Evolutionary conservation across 495 filamentous ascomycete species (phyloP), one percentile per base, ranked within the genome.

Genomic region (Lasiosphaeris hirsuta): DNA sequence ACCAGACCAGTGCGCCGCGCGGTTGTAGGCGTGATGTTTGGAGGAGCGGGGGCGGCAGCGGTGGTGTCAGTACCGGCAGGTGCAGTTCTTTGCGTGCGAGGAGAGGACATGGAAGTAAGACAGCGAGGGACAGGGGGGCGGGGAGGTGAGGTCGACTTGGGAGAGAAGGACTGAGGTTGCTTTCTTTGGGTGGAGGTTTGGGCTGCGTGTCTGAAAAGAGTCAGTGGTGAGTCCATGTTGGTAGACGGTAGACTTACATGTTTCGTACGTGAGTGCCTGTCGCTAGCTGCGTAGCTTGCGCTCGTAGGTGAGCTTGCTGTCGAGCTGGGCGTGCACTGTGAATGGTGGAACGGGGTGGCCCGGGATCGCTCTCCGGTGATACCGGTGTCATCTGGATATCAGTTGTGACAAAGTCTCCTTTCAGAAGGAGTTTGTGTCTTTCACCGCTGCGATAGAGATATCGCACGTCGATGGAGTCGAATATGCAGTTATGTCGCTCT

Each of bases 401-500:
- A 1, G 56, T 37, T 4, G 54, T 42, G 0, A 65, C 19, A 15
- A 44, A 10, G 34, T 65, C 63, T 4, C 59, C 59, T 14, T 61
- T 61, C 44, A 59, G 59, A 1, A 62, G 44, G 4, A 65, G 35
- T 15, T 59, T 57, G 15, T 62, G 63, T 34, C 54, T 39, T 46
- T 65, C 63, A 1, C 63, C 63, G 43, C 57, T 59, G 17, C 59
- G 56, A 37, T 62, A 65, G 34, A 65, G 57, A 19, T 65, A 65
- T 8, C 56, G 63, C 3, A 62, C 48, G 38, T 50, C 54, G 53
- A 65, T 40, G 3, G 63, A 65, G 54, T 65, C 63, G 38, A 65
- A 65, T 1, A 65, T 59, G 4, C 63, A 47, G 51, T 62, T 62
- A 41, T 65, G 57, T 47, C 56, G 35, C 33, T 58, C 41, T 10